phyloP scores from a whole-genome alignment of 1,284 basidiomycete genomes.

The Ustilago crameri region DNA sequence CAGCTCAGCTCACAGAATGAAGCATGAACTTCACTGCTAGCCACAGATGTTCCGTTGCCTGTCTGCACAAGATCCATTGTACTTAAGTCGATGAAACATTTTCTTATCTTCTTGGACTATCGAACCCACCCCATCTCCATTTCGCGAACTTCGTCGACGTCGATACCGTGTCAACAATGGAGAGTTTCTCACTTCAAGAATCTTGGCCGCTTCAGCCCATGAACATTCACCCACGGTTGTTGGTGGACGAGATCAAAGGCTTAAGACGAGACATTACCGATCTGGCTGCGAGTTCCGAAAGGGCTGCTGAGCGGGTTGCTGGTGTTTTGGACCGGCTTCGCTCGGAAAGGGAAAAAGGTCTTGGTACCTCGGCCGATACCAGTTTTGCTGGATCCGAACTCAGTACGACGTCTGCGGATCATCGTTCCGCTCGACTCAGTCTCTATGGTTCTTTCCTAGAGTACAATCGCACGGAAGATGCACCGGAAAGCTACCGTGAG shows the following conservation, averaged over 20 bases:
- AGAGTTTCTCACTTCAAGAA: not conserved
- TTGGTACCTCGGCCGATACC: not conserved
- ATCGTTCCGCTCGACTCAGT: slow-evolving; percentile 8
- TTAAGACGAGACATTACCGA: slow-evolving; percentile 8
- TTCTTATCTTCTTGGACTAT: too few species aligned
- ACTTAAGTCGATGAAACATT: too few species aligned
- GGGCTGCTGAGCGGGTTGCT: slow-evolving; percentile 15
- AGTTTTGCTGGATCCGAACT: slow-evolving; percentile 4
- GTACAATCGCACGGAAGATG: too few species aligned
- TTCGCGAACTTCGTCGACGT: not conserved
- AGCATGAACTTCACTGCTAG: too few species aligned
- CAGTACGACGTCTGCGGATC: slow-evolving; percentile 4
- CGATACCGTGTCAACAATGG: slow-evolving; percentile 6
- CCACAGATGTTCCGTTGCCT: too few species aligned
- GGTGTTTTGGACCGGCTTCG: slow-evolving; percentile 2
- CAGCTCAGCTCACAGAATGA: too few species aligned
- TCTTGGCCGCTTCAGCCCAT: slow-evolving; percentile 13
- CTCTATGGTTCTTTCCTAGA: too few species aligned
- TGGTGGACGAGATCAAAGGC: slow-evolving; percentile 2
- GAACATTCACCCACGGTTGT: not conserved
- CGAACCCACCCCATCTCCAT: not conserved
- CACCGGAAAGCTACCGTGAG: too few species aligned
- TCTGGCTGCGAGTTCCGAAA: slow-evolving; percentile 9
- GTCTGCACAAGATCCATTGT: too few species aligned
- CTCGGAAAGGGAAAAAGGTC: not conserved